A percentile compares a stretch with the other conserved stretches of the same genome.
Evolutionary conservation across 169 alveolate species (phyloP).

Genomic region (Plasmodium ovale): DNA sequence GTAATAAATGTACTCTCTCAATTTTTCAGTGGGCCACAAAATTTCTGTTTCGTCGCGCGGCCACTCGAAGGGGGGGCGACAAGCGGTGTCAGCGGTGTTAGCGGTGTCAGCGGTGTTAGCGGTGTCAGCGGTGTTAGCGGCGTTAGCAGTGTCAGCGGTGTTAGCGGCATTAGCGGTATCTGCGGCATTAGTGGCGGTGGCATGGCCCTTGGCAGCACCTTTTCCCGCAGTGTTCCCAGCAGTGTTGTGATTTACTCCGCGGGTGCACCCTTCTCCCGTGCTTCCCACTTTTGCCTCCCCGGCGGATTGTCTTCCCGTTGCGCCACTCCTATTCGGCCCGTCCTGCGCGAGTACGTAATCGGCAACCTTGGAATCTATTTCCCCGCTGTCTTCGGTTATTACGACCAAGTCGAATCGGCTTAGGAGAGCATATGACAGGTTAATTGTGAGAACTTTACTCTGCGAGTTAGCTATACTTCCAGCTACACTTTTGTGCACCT

Average conservation of each 20-base stretch:
- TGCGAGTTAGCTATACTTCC: constrained; percentile 21
- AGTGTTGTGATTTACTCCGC: too few relatives aligned
- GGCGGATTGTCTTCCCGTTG: neutral
- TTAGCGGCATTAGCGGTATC: neutral
- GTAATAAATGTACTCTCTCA: constrained; percentile 78
- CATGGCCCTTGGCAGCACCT: neutral
- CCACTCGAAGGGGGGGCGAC: neutral
- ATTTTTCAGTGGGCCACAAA: constrained; percentile 67
- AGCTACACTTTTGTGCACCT: constrained; percentile 42
- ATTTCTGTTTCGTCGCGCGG: neutral
- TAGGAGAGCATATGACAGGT: constrained; percentile 56
- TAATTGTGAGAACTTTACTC: constrained; percentile 36
- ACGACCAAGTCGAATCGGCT: constrained; percentile 87
- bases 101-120: neutral
- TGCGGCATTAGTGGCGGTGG: neutral
- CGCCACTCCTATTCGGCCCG: too few relatives aligned
- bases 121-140: neutral
- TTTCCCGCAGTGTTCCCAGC: neutral
- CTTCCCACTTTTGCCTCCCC: neutral
- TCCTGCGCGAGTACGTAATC: constrained; percentile 47
- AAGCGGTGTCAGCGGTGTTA: neutral
- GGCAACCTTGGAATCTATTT: constrained; percentile 51
- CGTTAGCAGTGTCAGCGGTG: neutral
- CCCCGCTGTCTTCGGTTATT: constrained; percentile 66
- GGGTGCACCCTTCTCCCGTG: too few relatives aligned